Base-by-base conservation (phyloP, 768 basidiomycete species). In the Kwoniella dejecticola region DNA sequence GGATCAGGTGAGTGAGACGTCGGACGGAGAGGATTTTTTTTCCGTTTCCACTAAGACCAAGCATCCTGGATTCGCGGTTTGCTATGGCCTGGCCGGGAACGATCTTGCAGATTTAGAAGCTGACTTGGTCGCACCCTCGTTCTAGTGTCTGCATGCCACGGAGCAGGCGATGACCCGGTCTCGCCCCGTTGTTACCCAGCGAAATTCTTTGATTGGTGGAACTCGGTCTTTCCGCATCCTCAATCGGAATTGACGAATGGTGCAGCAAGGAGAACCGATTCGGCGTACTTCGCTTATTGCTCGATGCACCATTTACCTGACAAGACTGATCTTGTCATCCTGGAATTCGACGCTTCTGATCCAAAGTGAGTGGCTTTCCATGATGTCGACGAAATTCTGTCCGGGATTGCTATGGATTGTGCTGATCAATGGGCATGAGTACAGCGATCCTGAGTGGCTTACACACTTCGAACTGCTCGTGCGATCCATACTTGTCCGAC, bases 241-340 rank as follows among this genome's bases (percentile, higher is more conserved):
- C 90, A 90, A 0, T 91, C 92, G 1, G 94, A 98, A 77, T 84
- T 99, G 68, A 99, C 96, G 29, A 99, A 99, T 78, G 96, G 96
- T 29, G 96, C 95, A 3, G 90, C 94, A 84, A 84, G 94, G n/a
- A 85, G 86, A 44, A 91, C 93, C 27, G 89, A 89, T 79, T 92
- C 94, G 1, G 87, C 87, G 11, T 99, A 99, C 81, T 99, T 94
- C 82, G 89, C 88, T 10, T 98, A 87, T 81, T 99, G 96, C 83
- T 89, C 87, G 64, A 84, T 84, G 4, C 94, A 96, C 69, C 96
- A 99, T 75, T 83, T 98, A 2, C 96, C 96, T 3, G 96, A 99
- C 75, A 82, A 86, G 36, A 91, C 91, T 13, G 96, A 98, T 82
- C 83, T 99, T 57, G 88, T 98, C 63, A 92, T 99, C 69, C 81